Base-by-base conservation (phyloP, 2,329 filamentous ascomycete genomes). In the Mycocentrospora acerina region DNA sequence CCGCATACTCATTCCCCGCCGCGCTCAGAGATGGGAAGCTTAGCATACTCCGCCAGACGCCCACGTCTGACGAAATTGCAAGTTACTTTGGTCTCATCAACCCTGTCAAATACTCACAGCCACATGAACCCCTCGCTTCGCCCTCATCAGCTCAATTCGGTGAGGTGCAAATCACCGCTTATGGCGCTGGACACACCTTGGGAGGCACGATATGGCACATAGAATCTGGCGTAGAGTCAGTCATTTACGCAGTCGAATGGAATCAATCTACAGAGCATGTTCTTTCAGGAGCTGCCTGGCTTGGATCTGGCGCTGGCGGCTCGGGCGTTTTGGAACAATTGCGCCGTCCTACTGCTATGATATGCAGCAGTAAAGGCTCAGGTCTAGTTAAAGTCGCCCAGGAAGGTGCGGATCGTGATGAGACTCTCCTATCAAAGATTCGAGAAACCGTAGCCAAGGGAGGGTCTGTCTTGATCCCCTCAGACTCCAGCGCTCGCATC, bases 181-280 rank as follows among this genome's bases (percentile, higher is more conserved):
- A 97, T 71, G 95, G 94, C 69, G 90, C 93, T 7, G 93, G 93
- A 48, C 91, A 96, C 64, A 96, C 91, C 0, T 79, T 97, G 0
- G 93, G 93, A 66, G 93, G 93, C 39, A 97, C 93, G 16, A 95
- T 98, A 73, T 98, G 93, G 93, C 91, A 97, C 60, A 90, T 98
- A 50, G 91, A 97, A 59, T 90, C 97, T 71, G 90, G 90, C 0
- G 79, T 96, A 62, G 93, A 98, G 66, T 96, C 90, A 1, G 91
- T 98, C 28, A 90, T 98, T 1, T 97, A 98, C 59, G 91, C 93
- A 1, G 88, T 96, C 13, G 91, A 97, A 61, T 98, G 93, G 93
- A 96, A 96, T 57, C 90, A 96, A 69, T 89, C 87, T n/a, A 82
- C 89, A 53, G 93, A 98, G 65, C 95, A 95, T 69, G 90, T 97